phyloP scores from a whole-genome alignment of 805 yeast species.

The Candida sakaeoensis region DNA sequence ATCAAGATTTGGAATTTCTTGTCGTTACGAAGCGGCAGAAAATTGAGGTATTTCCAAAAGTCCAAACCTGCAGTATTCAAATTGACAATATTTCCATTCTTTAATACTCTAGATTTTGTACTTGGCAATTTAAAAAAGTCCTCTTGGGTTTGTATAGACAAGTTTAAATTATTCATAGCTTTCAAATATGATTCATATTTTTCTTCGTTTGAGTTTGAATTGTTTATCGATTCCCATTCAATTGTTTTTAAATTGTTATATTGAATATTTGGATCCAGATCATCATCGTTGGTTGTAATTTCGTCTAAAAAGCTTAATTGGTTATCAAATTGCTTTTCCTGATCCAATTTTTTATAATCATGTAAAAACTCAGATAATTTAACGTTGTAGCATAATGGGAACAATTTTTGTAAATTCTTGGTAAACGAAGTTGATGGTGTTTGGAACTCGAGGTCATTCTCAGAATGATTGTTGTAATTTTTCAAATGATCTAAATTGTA shows the following conservation, averaged over 20 bases:
- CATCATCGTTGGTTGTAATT: constrained; percentile 30
- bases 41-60: constrained; percentile 56
- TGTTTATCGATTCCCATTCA: constrained; percentile 34
- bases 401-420: constrained; percentile 18
- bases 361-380: constrained; percentile 31
- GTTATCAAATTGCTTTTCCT: constrained; percentile 20
- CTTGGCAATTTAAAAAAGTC: constrained; percentile 23
- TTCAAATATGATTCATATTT: constrained; percentile 21
- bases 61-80: constrained; percentile 41
- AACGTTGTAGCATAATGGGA: constrained; percentile 31
- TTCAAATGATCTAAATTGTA: constrained; percentile 10
- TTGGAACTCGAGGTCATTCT: constrained; percentile 9
- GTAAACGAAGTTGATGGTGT: constrained; percentile 15
- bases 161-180: constrained; percentile 14
- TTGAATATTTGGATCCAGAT: constrained; percentile 22
- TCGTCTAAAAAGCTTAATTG: constrained; percentile 37
- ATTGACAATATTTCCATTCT: constrained; percentile 42
- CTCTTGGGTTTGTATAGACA: constrained; percentile 9
- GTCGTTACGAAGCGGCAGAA: constrained; percentile 48
- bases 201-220: constrained; percentile 15
- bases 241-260: constrained; percentile 19
- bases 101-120: constrained; percentile 26
- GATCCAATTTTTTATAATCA: constrained; percentile 18
- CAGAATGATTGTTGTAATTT: constrained; percentile 4
- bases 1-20: constrained; percentile 54